Evolutionary conservation across 2,329 filamentous ascomycete species (phyloP).

Genomic region (Pseudogymnoascus sp.): DNA sequence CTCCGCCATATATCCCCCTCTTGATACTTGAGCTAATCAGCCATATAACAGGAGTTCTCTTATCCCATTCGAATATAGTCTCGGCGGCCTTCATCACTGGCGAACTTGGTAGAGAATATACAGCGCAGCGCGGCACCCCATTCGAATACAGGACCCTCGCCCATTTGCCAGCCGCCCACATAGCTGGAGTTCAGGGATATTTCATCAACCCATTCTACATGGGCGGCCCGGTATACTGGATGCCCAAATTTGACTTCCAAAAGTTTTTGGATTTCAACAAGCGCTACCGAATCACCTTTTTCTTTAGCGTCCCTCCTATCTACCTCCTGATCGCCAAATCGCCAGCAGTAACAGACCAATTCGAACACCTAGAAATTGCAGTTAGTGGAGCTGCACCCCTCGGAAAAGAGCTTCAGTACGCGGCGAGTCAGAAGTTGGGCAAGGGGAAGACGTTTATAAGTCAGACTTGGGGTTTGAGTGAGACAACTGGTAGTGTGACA

Average conservation of each 20-base stretch:
- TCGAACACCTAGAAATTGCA: slow-evolving; percentile 42
- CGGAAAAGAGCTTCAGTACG: slow-evolving; percentile 41
- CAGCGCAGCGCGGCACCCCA: slow-evolving; percentile 17
- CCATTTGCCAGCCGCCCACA: slow-evolving; percentile 40
- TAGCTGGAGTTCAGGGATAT: slow-evolving; percentile 41
- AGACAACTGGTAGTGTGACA: slow-evolving; percentile 64
- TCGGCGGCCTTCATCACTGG: slow-evolving; percentile 41
- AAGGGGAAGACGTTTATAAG: slow-evolving; percentile 43
- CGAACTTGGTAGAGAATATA: slow-evolving; percentile 27
- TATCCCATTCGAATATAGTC: slow-evolving; percentile 70
- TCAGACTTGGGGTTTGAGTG: slow-evolving; percentile 72
- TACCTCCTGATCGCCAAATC: slow-evolving; percentile 66
- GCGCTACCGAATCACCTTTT: slow-evolving; percentile 58
- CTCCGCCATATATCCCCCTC: too few species aligned
- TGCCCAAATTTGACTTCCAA: slow-evolving; percentile 69
- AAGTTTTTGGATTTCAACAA: slow-evolving; percentile 63
- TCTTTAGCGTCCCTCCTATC: slow-evolving; percentile 68
- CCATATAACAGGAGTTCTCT: slow-evolving; percentile 52
- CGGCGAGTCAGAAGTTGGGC: slow-evolving; percentile 46
- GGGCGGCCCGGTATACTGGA: slow-evolving; percentile 56
- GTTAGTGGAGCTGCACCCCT: slow-evolving; percentile 60
- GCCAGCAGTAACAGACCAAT: slow-evolving; percentile 53
- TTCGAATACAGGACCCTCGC: slow-evolving; percentile 37
- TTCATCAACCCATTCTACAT: slow-evolving; percentile 39
- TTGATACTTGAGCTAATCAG: slow-evolving; percentile 2